Base-by-base conservation (phyloP, 768 basidiomycete genomes). In the Tephrocybe sp. region DNA sequence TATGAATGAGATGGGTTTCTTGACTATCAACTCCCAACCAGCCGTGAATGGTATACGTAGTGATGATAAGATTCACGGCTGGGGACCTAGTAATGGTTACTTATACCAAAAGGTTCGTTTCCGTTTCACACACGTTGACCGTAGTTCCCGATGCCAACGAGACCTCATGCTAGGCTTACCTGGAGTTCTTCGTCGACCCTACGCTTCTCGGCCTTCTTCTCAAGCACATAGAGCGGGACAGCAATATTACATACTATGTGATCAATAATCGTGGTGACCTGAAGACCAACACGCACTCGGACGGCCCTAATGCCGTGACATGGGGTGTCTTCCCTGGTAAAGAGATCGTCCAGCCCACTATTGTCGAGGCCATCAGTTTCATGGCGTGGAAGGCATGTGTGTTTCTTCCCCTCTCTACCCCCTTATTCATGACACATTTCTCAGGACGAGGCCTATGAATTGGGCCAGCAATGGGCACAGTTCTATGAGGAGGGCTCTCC, bases 271-370 rank as follows among this genome's bases (percentile, higher is more conserved):
- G 85, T 34, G 97, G 97, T 33, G 94, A 98, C 65, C 74, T 99
- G 42, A 82, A 86, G 47, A 97, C 97, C 42, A 99, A 98, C 74
- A 94, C 84, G 13, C 89, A 92, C 59, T 90, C 87, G 2, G 94
- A 97, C 43, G 93, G 94, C 2, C 94, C 97, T 22, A 97, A 97
- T 59, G 94, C 94, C n/a, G 93, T 97, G 15, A 97, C 94, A 1
- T 97, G 94, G 94, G 94, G 94, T 55, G 91, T 97, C 8, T 97
- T 95, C 78, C 92, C 94, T 4, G 91, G 91, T 48, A 97, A 97
- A 68, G 94, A 97, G 73, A 90, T 97, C 58, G 72, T 95, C 40
- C 93, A 95, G 64, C 94, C 94, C 18, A 97, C 94, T 16, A 92
- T 97, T 53, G 94, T 97, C 18, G 94, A 97, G 66, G 91, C 94